Percentiles rank a stretch among this genome's conserved stretches.
Conservation (phyloP, 2,329 filamentous ascomycete species). For the Amphichorda felina region DNA sequence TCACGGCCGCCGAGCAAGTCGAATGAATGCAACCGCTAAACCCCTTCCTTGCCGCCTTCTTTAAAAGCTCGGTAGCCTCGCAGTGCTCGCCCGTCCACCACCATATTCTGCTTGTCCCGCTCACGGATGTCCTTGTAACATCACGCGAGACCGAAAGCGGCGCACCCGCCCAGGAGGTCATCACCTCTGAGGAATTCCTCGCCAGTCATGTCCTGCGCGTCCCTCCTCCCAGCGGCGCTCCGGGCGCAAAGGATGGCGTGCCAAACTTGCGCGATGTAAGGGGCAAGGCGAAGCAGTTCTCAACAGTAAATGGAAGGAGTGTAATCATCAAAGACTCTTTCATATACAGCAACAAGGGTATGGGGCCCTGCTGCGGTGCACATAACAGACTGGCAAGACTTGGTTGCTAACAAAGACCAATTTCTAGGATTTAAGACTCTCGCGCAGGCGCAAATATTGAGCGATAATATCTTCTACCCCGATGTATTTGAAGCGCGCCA, state of each 20-base stretch:
- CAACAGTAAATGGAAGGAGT: constrained; percentile 83
- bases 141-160: constrained; percentile 80
- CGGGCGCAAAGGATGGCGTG: constrained; percentile 41
- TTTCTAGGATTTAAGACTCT: constrained; percentile 77
- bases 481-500: constrained; percentile 81
- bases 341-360: constrained; percentile 94
- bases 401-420: background rate
- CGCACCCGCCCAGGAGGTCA: constrained; percentile 64
- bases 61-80: constrained; percentile 82
- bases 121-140: constrained; percentile 82
- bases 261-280: constrained; percentile 72
- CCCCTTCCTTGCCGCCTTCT: constrained; percentile 96
- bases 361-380: constrained; percentile 6
- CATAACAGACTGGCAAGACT: background rate
- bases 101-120: constrained; percentile 87
- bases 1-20: constrained; percentile 11
- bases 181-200: constrained; percentile 86
- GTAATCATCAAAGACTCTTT: constrained; percentile 89
- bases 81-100: constrained; percentile 89
- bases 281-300: constrained; percentile 88
- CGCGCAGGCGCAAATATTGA: constrained; percentile 77
- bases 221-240: constrained; percentile 38
- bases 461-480: constrained; percentile 78
- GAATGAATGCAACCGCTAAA: constrained; percentile 89
- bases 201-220: constrained; percentile 93